Percentiles rank a stretch among this genome's conserved stretches.
phyloP scores from a whole-genome alignment of 1,284 basidiomycete species.

The Heterobasidion parviporum region DNA sequence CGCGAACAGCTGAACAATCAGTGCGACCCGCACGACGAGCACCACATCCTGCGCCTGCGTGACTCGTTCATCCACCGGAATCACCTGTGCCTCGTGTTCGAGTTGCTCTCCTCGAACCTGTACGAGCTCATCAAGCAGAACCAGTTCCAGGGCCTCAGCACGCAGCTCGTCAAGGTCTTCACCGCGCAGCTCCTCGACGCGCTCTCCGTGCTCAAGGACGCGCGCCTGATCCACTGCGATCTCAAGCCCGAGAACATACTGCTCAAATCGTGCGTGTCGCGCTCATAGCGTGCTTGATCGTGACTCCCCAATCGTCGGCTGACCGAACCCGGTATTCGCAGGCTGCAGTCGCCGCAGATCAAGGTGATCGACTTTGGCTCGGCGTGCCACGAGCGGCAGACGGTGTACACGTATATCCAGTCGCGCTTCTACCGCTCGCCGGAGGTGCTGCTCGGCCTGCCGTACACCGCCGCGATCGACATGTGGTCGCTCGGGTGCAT shows the following conservation, averaged over 20 bases:
- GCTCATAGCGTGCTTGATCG: conserved; percentile 5
- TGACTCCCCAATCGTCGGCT: not conserved
- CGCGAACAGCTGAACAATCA: conserved; percentile 77
- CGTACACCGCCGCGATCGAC: conserved; percentile 91
- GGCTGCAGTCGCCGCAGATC: conserved; percentile 94
- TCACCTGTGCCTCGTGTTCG: conserved; percentile 96
- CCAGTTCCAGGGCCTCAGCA: conserved; percentile 95
- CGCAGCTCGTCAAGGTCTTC: conserved; percentile 96
- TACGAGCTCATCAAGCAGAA: conserved; percentile 99
- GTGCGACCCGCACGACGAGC: conserved; percentile 90
- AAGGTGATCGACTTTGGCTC: conserved; percentile 99
- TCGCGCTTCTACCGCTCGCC: conserved; percentile 98
- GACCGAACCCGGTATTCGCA: conserved; percentile 22
- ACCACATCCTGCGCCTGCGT: conserved; percentile 91
- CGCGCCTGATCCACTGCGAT: conserved; percentile 95
- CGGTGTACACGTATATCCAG: conserved; percentile 99
- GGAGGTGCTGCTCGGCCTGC: conserved; percentile 91
- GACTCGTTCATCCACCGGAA: conserved; percentile 97
- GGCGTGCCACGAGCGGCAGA: conserved; percentile 97
- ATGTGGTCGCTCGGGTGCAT: conserved; percentile 97
- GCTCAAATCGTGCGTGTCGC: conserved; percentile 73
- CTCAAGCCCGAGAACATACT: conserved; percentile 96
- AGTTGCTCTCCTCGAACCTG: conserved; percentile 93
- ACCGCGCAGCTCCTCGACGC: conserved; percentile 94
- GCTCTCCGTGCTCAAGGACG: conserved; percentile 88